phyloP scores from a whole-genome alignment of 305 asterid species.

The Fraxinus angustifolia region DNA sequence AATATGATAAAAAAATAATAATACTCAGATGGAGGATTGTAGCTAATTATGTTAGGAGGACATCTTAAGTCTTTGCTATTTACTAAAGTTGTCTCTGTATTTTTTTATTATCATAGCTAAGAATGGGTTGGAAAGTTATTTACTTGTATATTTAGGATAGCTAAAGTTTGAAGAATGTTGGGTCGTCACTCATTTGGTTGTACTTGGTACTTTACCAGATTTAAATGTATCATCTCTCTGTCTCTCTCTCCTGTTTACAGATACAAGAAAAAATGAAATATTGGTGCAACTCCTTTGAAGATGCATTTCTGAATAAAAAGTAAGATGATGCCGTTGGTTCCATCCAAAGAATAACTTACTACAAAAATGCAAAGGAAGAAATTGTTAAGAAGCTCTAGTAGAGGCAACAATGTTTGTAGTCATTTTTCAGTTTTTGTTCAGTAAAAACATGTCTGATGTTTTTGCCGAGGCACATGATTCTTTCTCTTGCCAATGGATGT shows the following conservation, averaged over 20 bases:
- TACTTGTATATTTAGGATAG: not conserved
- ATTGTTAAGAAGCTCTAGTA: constrained; percentile 66
- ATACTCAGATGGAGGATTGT: not conserved
- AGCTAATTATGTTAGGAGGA: not conserved
- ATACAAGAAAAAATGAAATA: constrained; percentile 48
- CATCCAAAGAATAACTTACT: constrained; percentile 79
- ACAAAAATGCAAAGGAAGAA: constrained; percentile 79
- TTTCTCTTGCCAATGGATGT: not conserved
- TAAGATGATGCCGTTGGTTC: constrained; percentile 61
- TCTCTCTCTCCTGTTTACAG: constrained; percentile 33
- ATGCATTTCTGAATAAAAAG: constrained; percentile 47
- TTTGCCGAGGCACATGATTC: not conserved
- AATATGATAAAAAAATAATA: not conserved
- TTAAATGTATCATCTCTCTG: not conserved
- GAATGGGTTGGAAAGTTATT: not conserved
- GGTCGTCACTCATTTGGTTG: not conserved
- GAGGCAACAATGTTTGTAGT: not conserved
- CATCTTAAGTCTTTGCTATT: constrained; percentile 4
- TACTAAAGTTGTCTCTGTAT: not conserved
- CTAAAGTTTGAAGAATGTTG: not conserved
- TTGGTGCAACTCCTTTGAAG: constrained; percentile 62
- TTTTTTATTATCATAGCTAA: not conserved
- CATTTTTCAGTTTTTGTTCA: not conserved
- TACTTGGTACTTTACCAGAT: not conserved
- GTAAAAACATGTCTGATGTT: not conserved